A percentile compares a stretch with the other conserved stretches of the same genome.
Evolutionary conservation across 768 basidiomycete species (phyloP).

Genomic region (Amyloporia xantha): DNA sequence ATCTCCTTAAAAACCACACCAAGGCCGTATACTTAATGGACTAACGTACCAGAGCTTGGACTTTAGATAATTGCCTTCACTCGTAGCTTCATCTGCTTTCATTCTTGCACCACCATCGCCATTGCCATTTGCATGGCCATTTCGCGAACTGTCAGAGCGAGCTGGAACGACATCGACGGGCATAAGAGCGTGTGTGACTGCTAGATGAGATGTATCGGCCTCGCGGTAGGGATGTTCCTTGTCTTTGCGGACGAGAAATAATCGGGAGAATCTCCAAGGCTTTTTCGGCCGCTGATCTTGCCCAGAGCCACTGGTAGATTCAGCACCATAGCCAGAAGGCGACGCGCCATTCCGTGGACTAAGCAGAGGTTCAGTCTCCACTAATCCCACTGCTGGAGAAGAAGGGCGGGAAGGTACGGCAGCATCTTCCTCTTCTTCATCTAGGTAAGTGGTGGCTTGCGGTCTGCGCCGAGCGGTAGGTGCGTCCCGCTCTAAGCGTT

Average conservation of each 20-base stretch:
- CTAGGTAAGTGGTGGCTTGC: neutral
- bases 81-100: conserved; percentile 25
- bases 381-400: conserved; percentile 4
- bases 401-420: conserved; percentile 1
- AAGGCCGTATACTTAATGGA: neutral
- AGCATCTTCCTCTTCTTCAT: neutral
- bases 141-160: neutral
- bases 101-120: neutral
- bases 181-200: conserved; percentile 14
- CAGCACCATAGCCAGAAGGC: neutral
- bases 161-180: conserved; percentile 13
- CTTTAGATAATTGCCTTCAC: conserved; percentile 72
- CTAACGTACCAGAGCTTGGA: conserved; percentile 72
- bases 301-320: neutral
- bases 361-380: conserved; percentile 17
- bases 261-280: neutral
- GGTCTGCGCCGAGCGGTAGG: neutral
- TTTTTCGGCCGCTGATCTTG: conserved; percentile 2
- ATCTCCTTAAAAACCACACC: neutral
- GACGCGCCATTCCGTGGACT: neutral
- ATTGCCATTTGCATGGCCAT: neutral
- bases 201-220: conserved; percentile 11
- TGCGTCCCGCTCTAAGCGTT: conserved; percentile 44
- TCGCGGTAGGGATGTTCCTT: conserved; percentile 3
- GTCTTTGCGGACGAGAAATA: conserved; percentile 10